Evolutionary conservation across 768 basidiomycete genomes (phyloP).

Genomic region (Candolleomyces efflorescens): DNA sequence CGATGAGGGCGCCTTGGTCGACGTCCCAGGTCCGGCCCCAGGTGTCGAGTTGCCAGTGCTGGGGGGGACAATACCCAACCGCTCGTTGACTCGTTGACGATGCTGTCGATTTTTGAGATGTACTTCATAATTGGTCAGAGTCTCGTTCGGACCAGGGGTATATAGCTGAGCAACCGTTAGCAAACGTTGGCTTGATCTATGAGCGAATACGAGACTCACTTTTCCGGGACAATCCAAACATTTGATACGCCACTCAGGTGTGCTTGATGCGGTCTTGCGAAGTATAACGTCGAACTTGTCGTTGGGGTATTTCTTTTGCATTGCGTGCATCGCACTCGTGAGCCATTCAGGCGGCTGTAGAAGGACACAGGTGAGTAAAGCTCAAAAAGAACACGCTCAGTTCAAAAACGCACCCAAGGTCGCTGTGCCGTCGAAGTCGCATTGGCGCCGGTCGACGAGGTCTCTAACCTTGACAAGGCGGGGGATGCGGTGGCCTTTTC

Average conservation of each 20-base stretch:
- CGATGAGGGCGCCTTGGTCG: background rate
- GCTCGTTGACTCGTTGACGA: constrained; percentile 66
- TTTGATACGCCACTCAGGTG: constrained; percentile 86
- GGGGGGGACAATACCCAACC: constrained; percentile 24
- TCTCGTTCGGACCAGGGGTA: constrained; percentile 85
- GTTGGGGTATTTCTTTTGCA: constrained; percentile 71
- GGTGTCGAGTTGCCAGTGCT: background rate
- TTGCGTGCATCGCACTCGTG: constrained; percentile 53
- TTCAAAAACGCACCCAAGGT: constrained; percentile 15
- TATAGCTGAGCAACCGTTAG: constrained; percentile 55
- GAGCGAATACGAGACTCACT: constrained; percentile 38
- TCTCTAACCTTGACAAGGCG: constrained; percentile 6
- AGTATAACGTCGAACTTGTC: constrained; percentile 80
- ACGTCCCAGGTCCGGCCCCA: background rate
- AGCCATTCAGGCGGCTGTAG: constrained; percentile 68
- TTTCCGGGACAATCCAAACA: constrained; percentile 93
- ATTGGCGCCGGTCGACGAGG: constrained; percentile 11
- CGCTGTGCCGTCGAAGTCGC: background rate
- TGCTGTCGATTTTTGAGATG: constrained; percentile 87
- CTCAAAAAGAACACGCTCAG: background rate
- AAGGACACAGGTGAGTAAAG: background rate
- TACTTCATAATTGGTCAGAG: constrained; percentile 85
- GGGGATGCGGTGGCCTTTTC: constrained; percentile 3
- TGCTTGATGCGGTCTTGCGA: constrained; percentile 50
- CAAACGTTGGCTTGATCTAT: background rate